Evolutionary conservation across 352 stramenopile species (phyloP).

Genomic region (Pelagophyceae sp.): DNA sequence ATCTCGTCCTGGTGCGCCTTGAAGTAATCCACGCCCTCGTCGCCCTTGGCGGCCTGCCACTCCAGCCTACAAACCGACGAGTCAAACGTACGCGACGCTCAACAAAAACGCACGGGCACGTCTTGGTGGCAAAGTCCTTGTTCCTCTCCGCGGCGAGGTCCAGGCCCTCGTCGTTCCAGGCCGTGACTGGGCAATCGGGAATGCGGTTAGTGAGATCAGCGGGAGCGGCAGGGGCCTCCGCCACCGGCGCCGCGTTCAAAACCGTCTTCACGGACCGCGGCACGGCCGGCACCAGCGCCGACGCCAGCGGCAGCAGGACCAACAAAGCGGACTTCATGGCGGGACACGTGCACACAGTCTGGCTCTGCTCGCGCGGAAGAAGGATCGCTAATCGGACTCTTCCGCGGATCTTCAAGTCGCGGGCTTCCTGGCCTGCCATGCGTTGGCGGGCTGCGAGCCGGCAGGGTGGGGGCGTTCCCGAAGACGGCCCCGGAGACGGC

Average conservation of each 20-base stretch:
- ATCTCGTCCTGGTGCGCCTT: slow-evolving; percentile 48
- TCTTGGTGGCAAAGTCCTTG: slow-evolving; percentile 31
- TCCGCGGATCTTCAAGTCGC: no score
- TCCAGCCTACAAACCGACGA: slow-evolving; percentile 40
- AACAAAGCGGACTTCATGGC: neutral
- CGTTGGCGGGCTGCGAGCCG: no score
- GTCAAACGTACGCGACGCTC: slow-evolving; percentile 45
- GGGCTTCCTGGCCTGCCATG: no score
- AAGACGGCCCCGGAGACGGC: no score
- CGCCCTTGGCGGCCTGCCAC: no score
- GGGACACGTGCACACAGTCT: no score
- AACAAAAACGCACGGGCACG: slow-evolving; percentile 36
- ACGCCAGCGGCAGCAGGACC: neutral
- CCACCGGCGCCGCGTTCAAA: neutral
- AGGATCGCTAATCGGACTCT: no score
- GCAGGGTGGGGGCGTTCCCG: no score
- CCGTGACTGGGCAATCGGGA: slow-evolving; percentile 59
- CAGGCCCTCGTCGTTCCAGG: slow-evolving; percentile 46
- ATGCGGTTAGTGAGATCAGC: slow-evolving; percentile 44
- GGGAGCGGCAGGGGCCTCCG: no score
- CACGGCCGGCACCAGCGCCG: neutral
- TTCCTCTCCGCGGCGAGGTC: slow-evolving; percentile 2
- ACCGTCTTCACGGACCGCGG: neutral
- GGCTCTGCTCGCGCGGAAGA: no score
- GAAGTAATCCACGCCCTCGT: slow-evolving; percentile 54